Base-by-base conservation (phyloP, 352 stramenopile species). In the Thraustotheca clavata region DNA sequence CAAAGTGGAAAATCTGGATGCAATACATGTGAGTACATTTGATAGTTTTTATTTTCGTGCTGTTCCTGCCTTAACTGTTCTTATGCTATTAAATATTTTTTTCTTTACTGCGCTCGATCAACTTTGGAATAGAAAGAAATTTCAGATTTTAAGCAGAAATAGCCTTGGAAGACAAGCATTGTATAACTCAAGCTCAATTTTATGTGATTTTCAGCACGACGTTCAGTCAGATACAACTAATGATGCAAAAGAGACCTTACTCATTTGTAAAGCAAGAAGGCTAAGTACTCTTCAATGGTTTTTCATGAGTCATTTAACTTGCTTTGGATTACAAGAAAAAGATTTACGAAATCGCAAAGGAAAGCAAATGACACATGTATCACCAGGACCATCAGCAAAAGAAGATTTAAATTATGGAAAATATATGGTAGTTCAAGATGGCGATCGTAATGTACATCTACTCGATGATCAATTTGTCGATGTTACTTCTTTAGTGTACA, bases 281-380 rank as follows among this genome's bases (percentile, higher is more conserved):
- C 35, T 63, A 22, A 49, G 55, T n/a, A 63, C 55, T 11, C 11
- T 63, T 4, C 55, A 54, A 41, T 63, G 55, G 55, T 63, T 63
- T 41, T 39, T 63, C 34, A 63, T 63, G 55, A 38, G 34, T 3
- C 55, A 63, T 39, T 9, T 39, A 3, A 29, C 35, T 18, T 63
- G 55, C 55, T 63, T 63, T 63, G 55, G 55, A 3, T 27, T 63
- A 29, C 55, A 38, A 1, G 55, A 63, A 41, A 50, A 54, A 29
- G 43, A 50, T 12, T 29, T 50, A 6, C 43, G 43, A 29, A 22
- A 50, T 43, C 16, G 20, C 20, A 16, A 16, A 43, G 20, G 38
- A 43, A 16, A 43, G 38, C 38, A 20, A 43, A 16, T 20, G 38
- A 16, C 38, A 43, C 38, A 16, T 43, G 38, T 20, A 43, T 43